Evolutionary conservation across 805 yeast species (phyloP).

Genomic region (Clavispora carvajalis): DNA sequence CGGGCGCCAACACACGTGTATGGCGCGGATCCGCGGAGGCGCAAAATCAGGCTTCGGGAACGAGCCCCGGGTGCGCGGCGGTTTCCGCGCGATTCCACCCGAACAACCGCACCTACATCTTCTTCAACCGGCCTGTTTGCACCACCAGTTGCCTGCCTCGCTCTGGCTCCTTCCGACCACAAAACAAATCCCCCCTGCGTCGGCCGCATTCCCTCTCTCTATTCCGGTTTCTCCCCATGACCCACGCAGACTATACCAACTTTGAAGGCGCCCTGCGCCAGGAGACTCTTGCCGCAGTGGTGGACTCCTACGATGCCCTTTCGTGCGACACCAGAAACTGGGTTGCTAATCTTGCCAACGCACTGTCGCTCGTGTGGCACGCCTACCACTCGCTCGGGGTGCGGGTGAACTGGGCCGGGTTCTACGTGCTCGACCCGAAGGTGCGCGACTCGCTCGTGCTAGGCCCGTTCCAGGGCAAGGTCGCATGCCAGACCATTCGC

Average conservation of each 20-base stretch:
- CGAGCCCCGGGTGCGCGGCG: too few species aligned
- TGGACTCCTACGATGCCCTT: slow-evolving; percentile 63
- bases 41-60: too few species aligned
- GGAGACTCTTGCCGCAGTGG: slow-evolving; percentile 54
- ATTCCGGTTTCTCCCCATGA: slow-evolving; percentile 4
- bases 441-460: slow-evolving; percentile 48
- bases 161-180: too few species aligned
- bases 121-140: too few species aligned
- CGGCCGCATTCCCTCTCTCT: background rate
- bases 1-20: too few species aligned
- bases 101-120: too few species aligned
- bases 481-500: slow-evolving; percentile 82
- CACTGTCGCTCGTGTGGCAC: slow-evolving; percentile 84
- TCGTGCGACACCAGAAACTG: slow-evolving; percentile 63
- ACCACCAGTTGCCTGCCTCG: too few species aligned
- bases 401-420: slow-evolving; percentile 89
- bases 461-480: slow-evolving; percentile 96
- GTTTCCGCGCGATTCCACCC: too few species aligned
- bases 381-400: slow-evolving; percentile 60
- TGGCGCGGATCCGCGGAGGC: too few species aligned
- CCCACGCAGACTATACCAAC: slow-evolving; percentile 71
- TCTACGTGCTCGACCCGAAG: slow-evolving; percentile 54
- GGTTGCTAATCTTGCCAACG: slow-evolving; percentile 86
- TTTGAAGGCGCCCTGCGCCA: slow-evolving; percentile 40
- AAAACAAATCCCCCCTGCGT: too few species aligned